Conservation (phyloP, 2,329 filamentous ascomycete species). For the Ceratocystis harringtonii region DNA sequence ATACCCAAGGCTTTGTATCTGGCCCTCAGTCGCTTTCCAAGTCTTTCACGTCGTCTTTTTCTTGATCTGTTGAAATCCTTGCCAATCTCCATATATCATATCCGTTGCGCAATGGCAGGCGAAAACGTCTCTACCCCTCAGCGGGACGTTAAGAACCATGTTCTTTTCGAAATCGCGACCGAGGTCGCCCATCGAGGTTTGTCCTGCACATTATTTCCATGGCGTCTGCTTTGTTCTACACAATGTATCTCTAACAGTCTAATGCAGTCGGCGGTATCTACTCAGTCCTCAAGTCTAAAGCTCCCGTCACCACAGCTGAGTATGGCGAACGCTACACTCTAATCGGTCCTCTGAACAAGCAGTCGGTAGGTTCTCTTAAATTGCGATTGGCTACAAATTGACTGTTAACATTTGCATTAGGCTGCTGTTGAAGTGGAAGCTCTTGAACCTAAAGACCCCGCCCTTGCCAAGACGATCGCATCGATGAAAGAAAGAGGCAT, state of each 20-base stretch:
- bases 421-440: slow-evolving; percentile 97
- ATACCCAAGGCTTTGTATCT: slow-evolving; percentile 7
- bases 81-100: neutral
- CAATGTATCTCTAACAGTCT: slow-evolving; percentile 6
- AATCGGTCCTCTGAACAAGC: slow-evolving; percentile 83
- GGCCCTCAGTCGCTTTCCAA: neutral
- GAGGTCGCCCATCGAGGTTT: slow-evolving; percentile 92
- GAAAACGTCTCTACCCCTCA: slow-evolving; percentile 29
- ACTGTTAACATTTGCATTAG: slow-evolving; percentile 29
- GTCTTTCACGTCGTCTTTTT: neutral
- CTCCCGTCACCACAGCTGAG: slow-evolving; percentile 90
- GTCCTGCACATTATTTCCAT: slow-evolving; percentile 19
- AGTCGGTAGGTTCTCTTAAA: slow-evolving; percentile 48
- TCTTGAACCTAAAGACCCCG: slow-evolving; percentile 67
- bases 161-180: slow-evolving; percentile 92
- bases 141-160: slow-evolving; percentile 80
- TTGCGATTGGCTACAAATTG: neutral
- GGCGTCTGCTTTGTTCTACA: neutral
- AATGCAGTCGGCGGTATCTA: slow-evolving; percentile 85
- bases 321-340: slow-evolving; percentile 97
- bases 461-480: slow-evolving; percentile 67
- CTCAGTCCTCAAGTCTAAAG: slow-evolving; percentile 97
- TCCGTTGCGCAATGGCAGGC: slow-evolving; percentile 13
- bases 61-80: slow-evolving; percentile 4
- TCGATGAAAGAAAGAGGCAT: slow-evolving; percentile 89